phyloP scores from a whole-genome alignment of 129 eudicot genomes.

The Chrysanthemum seticuspe region DNA sequence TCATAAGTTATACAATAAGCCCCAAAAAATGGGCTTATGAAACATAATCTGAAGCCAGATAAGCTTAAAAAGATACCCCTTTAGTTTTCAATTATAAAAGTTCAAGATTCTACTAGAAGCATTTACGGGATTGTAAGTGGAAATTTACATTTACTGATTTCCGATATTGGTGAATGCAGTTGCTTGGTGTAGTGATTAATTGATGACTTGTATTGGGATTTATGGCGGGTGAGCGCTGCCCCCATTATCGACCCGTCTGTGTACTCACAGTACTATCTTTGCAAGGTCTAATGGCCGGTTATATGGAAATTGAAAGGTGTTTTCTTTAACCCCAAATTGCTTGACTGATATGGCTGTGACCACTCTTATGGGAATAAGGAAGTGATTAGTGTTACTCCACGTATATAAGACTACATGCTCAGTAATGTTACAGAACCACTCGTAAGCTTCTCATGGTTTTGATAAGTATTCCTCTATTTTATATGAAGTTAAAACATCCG shows the following conservation, averaged over 20 bases:
- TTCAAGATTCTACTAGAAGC: not conserved
- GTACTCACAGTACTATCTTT: not conserved
- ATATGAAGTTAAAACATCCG: not conserved
- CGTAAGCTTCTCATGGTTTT: conserved; percentile 30
- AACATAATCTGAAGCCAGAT: no score
- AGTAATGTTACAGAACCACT: conserved; percentile 71
- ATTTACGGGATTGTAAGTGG: not conserved
- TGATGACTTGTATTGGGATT: conserved; percentile 24
- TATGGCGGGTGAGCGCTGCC: conserved; percentile 24
- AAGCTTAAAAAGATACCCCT: no score
- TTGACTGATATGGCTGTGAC: conserved; percentile 28
- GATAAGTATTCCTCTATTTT: not conserved
- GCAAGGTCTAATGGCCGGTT: not conserved
- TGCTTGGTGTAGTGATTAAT: not conserved
- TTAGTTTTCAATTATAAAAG: not conserved
- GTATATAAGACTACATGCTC: conserved; percentile 59
- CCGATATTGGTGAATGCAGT: not conserved
- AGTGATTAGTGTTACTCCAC: conserved; percentile 57
- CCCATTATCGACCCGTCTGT: not conserved
- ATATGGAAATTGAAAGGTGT: conserved; percentile 8
- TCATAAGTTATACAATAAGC: no score
- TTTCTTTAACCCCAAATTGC: conserved; percentile 21
- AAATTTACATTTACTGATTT: no score
- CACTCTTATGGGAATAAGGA: conserved; percentile 52
- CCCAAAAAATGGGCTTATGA: no score